Conservation (phyloP, 1,284 basidiomycete species). For the Puccinia novopanici region DNA sequence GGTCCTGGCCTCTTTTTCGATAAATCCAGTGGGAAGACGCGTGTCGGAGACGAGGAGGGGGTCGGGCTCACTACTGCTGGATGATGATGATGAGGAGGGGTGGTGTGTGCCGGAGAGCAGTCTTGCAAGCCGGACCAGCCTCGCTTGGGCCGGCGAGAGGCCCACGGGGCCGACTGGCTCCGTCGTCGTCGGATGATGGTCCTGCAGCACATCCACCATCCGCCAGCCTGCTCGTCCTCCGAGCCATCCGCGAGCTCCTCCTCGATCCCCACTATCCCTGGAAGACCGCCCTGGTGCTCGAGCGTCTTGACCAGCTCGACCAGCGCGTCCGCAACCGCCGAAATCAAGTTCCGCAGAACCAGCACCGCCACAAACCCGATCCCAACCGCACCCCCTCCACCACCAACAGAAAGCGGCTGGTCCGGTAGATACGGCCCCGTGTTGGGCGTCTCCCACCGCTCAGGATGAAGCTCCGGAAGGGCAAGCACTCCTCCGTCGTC, state of each 20-base stretch:
- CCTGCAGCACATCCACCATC: not conserved
- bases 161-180: not conserved
- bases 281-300: not conserved
- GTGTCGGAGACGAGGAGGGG: not conserved
- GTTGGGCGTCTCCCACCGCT: constrained; percentile 33
- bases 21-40: not conserved
- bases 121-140: not conserved
- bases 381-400: constrained; percentile 25
- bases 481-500: not conserved
- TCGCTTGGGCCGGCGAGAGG: not conserved
- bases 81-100: too few relatives aligned
- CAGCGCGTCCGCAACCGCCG: constrained; percentile 10
- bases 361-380: constrained; percentile 40
- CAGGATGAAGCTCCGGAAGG: not conserved
- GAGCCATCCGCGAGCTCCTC: not conserved
- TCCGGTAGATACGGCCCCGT: not conserved
- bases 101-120: not conserved
- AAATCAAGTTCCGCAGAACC: constrained; percentile 31
- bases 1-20: not conserved
- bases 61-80: not conserved
- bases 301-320: not conserved
- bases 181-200: not conserved
- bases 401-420: not conserved
- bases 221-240: not conserved
- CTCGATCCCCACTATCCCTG: not conserved